phyloP scores from a whole-genome alignment of 768 basidiomycete genomes.

The Panus rudis region DNA sequence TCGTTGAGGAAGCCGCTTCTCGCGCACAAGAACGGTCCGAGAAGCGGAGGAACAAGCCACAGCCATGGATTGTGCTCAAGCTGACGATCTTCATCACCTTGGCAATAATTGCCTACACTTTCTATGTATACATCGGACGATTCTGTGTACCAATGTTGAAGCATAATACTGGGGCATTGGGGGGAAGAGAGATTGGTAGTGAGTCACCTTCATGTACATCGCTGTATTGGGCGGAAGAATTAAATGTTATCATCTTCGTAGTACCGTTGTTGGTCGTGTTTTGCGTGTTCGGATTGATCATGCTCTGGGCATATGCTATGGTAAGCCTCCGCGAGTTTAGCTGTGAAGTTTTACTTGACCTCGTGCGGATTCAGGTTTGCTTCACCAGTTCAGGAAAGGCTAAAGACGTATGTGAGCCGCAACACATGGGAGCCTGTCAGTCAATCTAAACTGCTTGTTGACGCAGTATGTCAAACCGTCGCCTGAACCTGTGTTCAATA shows the following conservation, averaged over 20 bases:
- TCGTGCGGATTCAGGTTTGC: constrained; percentile 39
- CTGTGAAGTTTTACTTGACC: neutral
- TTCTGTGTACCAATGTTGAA: constrained; percentile 69
- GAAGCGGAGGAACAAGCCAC: constrained; percentile 37
- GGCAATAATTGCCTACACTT: constrained; percentile 58
- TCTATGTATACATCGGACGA: constrained; percentile 73
- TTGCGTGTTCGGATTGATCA: constrained; percentile 56
- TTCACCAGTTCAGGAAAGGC: constrained; percentile 66
- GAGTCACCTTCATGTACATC: constrained; percentile 35
- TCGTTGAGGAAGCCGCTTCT: constrained; percentile 30
- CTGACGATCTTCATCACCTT: constrained; percentile 51
- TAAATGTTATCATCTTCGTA: constrained; percentile 20
- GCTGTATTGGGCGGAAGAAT: neutral
- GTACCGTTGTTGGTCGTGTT: constrained; percentile 65
- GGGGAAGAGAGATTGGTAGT: constrained; percentile 56
- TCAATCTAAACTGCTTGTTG: neutral
- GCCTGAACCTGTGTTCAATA: constrained; percentile 13
- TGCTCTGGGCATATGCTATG: constrained; percentile 73
- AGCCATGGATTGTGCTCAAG: constrained; percentile 74
- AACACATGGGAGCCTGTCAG: too few species aligned
- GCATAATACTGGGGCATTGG: constrained; percentile 34
- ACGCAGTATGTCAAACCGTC: constrained; percentile 21
- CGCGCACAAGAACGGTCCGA: constrained; percentile 15
- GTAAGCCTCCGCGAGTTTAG: constrained; percentile 30
- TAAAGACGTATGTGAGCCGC: constrained; percentile 42